Evolutionary conservation across 371 early-diverging fungal genomes (phyloP), one percentile per base, ranked within the genome.

Genomic region (Circinella minor): DNA sequence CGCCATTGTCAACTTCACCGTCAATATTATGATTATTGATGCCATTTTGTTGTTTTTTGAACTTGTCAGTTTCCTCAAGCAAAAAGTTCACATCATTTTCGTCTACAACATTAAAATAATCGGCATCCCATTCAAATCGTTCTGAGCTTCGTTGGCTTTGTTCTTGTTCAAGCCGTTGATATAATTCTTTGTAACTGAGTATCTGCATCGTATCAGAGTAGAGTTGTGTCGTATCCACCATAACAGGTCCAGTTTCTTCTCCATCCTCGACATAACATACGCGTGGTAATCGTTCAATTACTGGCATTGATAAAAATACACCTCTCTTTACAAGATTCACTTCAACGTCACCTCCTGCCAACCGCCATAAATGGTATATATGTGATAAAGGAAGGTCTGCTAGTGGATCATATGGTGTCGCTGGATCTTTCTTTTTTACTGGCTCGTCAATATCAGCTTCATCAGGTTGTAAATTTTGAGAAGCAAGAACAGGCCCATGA

Each of bases 271-370:
- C 77, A 39, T 73, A 71, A 27, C 86, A 85, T 3, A 81, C 69
- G 4, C 80, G 79, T 8, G 92, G 90, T 18, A 90, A 66, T 18
- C 85, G 77, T 63, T 88, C 85, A 57, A 91, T 88, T 36, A 87
- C 82, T 3, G 92, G 89, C 18, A 88, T 86, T 1, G 86, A 86
- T 18, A 82, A 70, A 36, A 88, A 83, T 3, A 82, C 84, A 7
- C 86, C 87, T 46, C 84, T 76, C 63, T 84, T 88, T 18, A 81
- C 81, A 54, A 88, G 78, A 70, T 88, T 87, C 7, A 86, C 66
- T 61, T 88, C 90, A 0, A 89, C 89, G 71, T 90, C 90, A 3
- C 90, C 91, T 14, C 90, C 90, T 5, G 89, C 90, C 39, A 92
- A 59, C 54, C 85, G 86, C 89, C 90, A 89, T 61, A 90, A 78